Conservation (phyloP, 495 filamentous ascomycete genomes). For the Choiromyces venosus region DNA sequence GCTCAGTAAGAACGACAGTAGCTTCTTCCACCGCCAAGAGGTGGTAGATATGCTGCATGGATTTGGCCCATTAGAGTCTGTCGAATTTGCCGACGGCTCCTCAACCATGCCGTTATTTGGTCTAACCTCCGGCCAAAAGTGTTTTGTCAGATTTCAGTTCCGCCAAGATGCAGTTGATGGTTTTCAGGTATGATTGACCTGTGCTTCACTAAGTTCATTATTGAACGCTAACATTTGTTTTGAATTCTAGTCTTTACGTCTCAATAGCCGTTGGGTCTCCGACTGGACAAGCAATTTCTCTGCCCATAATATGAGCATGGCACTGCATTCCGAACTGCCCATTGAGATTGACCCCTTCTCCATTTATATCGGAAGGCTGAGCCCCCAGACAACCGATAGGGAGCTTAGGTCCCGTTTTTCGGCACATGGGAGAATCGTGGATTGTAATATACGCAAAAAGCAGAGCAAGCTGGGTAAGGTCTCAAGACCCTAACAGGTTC, state of each 20-base stretch:
- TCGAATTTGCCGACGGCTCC: conserved; percentile 34
- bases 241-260: conserved; percentile 32
- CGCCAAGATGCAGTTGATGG: conserved; percentile 41
- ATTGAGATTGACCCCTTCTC: conserved; percentile 36
- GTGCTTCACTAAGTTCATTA: background rate
- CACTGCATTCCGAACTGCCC: conserved; percentile 11
- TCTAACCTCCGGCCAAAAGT: conserved; percentile 30
- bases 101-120: conserved; percentile 33
- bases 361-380: conserved; percentile 38
- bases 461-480: conserved; percentile 26
- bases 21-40: conserved; percentile 26
- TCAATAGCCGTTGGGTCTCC: conserved; percentile 32
- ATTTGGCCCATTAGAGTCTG: conserved; percentile 35
- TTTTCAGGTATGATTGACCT: conserved; percentile 27
- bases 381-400: conserved; percentile 32
- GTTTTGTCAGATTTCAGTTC: conserved; percentile 37
- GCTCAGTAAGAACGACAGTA: conserved; percentile 30
- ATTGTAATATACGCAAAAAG: conserved; percentile 39
- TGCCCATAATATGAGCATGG: conserved; percentile 24
- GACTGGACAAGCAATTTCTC: conserved; percentile 41
- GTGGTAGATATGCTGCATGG: conserved; percentile 34
- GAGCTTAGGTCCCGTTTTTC: conserved; percentile 33
- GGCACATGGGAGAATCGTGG: conserved; percentile 31
- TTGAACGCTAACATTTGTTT: conserved; percentile 1
- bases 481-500: background rate